Evolutionary conservation across 257 asterid genomes (phyloP).

Genomic region (Solanum verrucosum): DNA sequence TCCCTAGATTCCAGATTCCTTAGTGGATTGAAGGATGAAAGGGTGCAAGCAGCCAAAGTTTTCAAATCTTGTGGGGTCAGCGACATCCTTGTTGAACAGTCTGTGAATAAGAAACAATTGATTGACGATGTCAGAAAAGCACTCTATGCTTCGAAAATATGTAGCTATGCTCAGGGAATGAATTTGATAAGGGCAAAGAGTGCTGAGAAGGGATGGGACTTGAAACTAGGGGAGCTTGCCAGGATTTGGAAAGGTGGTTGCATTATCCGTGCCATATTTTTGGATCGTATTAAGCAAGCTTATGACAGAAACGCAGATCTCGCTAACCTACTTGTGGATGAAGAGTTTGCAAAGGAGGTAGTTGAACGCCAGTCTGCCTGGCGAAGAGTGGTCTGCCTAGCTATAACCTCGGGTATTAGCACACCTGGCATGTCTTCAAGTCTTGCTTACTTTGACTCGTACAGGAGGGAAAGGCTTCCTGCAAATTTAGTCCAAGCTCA

Average conservation of each 20-base stretch:
- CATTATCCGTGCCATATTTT: constrained; percentile 88
- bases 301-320: constrained; percentile 81
- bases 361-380: constrained; percentile 85
- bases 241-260: constrained; percentile 99
- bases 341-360: constrained; percentile 83
- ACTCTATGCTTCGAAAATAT: constrained; percentile 78
- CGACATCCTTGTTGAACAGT: constrained; percentile 47
- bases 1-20: constrained; percentile 90
- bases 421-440: constrained; percentile 97
- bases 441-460: constrained; percentile 85
- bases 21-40: constrained; percentile 90
- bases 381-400: constrained; percentile 84
- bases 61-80: constrained; percentile 63
- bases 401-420: constrained; percentile 78
- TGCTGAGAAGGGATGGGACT: constrained; percentile 75
- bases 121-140: constrained; percentile 85
- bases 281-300: constrained; percentile 90
- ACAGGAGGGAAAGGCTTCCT: constrained; percentile 77
- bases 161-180: constrained; percentile 97
- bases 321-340: constrained; percentile 84
- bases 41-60: constrained; percentile 72
- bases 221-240: constrained; percentile 86
- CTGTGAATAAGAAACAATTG: constrained; percentile 54
- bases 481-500: constrained; percentile 96
- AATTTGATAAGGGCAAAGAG: constrained; percentile 91